Percentiles rank a stretch among this genome's conserved stretches.
phyloP scores from a whole-genome alignment of 1,284 basidiomycete species.

The Rhodotorula sp. region DNA sequence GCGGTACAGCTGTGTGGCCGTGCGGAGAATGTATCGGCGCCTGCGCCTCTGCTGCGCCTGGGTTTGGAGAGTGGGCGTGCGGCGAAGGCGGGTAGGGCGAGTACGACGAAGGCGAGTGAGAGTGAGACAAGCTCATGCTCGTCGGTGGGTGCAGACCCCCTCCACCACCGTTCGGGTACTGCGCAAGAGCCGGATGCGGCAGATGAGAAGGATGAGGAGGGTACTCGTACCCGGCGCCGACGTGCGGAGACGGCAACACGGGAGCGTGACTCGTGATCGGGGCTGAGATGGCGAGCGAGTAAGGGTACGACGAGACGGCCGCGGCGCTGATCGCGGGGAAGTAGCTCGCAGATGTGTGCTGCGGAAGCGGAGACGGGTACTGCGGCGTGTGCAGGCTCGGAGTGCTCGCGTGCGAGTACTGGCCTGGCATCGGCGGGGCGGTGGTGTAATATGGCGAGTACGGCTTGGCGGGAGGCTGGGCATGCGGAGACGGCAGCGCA shows the following conservation, averaged over 20 bases:
- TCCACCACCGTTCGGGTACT: not conserved
- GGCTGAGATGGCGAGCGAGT: not conserved
- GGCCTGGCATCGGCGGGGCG: conserved; percentile 2
- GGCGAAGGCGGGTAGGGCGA: not conserved
- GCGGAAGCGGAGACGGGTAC: not conserved
- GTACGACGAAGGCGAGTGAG: not conserved
- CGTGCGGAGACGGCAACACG: not conserved
- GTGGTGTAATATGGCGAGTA: conserved; percentile 32
- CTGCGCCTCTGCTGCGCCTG: not conserved
- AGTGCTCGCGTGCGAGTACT: conserved; percentile 15
- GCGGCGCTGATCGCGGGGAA: conserved; percentile 4
- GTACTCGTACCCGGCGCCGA: not conserved
- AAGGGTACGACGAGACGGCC: not conserved
- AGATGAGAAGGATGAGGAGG: not conserved
- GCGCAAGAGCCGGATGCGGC: not conserved
- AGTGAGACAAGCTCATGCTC: not conserved
- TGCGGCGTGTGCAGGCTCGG: conserved; percentile 9
- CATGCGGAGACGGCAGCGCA: conserved; percentile 4
- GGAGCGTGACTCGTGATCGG: not conserved
- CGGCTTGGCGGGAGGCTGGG: conserved; percentile 1
- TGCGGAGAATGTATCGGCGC: not conserved
- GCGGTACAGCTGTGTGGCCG: not conserved
- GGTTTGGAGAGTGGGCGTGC: not conserved
- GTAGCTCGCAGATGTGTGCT: not conserved
- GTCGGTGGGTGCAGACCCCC: not conserved